Evolutionary conservation across 176 grass and related monocot genomes (phyloP).

Genomic region (Aegilops umbellulata): DNA sequence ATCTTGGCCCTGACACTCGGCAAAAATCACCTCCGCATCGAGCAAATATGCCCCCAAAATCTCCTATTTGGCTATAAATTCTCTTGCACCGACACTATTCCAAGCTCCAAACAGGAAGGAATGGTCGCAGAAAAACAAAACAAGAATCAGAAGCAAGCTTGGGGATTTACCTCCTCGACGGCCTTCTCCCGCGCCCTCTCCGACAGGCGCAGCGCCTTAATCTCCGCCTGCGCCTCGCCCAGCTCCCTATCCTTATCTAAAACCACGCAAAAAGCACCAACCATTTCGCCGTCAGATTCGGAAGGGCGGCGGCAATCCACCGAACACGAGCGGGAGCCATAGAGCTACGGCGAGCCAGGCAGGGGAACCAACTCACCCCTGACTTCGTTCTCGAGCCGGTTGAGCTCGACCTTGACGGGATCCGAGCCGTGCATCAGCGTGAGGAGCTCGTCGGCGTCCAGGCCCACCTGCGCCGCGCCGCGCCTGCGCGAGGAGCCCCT

Average conservation of each 20-base stretch:
- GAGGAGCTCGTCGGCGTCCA: constrained; percentile 84
- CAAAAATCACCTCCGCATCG: not conserved
- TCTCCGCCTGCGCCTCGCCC: constrained; percentile 81
- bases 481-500: constrained; percentile 50
- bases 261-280: not conserved
- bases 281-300: not conserved
- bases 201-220: constrained; percentile 77
- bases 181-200: constrained; percentile 93
- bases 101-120: not conserved
- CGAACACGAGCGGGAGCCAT: not conserved
- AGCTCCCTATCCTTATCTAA: constrained; percentile 95
- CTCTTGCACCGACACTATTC: not conserved
- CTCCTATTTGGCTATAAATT: not conserved
- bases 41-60: not conserved
- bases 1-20: not conserved
- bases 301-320: not conserved
- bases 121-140: not conserved
- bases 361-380: constrained; percentile 65
- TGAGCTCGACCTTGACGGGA: constrained; percentile 99
- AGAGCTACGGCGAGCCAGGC: not conserved
- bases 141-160: not conserved
- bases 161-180: constrained; percentile 71
- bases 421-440: constrained; percentile 92
- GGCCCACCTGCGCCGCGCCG: constrained; percentile 42
- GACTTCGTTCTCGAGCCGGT: constrained; percentile 91